Conservation (phyloP, 495 filamentous ascomycete genomes). For the Aspergillus steynii region DNA sequence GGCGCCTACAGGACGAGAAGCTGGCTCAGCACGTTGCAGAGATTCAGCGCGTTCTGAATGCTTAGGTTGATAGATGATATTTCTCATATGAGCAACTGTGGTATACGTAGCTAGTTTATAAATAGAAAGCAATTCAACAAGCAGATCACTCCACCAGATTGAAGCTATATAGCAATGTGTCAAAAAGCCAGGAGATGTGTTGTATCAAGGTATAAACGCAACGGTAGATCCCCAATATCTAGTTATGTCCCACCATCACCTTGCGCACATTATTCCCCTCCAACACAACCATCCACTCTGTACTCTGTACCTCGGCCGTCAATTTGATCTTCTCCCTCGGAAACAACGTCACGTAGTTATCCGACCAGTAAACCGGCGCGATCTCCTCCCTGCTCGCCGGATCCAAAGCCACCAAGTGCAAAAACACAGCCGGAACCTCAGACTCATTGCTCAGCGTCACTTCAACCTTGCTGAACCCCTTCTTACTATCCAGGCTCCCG, state of each 20-base stretch:
- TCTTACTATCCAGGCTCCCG: neutral
- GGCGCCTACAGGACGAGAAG: slow-evolving; percentile 28
- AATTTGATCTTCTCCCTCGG: slow-evolving; percentile 51
- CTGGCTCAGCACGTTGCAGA: slow-evolving; percentile 22
- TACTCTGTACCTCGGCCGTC: slow-evolving; percentile 21
- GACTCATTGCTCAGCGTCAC: slow-evolving; percentile 55
- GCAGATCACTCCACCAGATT: neutral
- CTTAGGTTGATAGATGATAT: neutral
- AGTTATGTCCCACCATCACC: neutral
- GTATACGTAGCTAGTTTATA: no score
- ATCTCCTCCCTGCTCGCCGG: slow-evolving; percentile 38
- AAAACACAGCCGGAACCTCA: slow-evolving; percentile 56
- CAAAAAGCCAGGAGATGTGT: no score
- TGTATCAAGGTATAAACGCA: no score
- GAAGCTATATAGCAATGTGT: neutral
- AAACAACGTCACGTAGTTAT: slow-evolving; percentile 65
- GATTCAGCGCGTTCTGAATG: slow-evolving; percentile 19
- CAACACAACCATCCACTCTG: slow-evolving; percentile 20
- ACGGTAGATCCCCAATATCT: neutral
- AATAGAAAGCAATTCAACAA: neutral
- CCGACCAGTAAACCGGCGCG: slow-evolving; percentile 55
- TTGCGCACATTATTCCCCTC: slow-evolving; percentile 16
- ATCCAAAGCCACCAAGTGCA: slow-evolving; percentile 51
- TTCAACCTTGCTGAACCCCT: slow-evolving; percentile 7
- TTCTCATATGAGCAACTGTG: no score